Conservation (phyloP, 2,329 filamentous ascomycete genomes). For the Metarhizium guizhouense region DNA sequence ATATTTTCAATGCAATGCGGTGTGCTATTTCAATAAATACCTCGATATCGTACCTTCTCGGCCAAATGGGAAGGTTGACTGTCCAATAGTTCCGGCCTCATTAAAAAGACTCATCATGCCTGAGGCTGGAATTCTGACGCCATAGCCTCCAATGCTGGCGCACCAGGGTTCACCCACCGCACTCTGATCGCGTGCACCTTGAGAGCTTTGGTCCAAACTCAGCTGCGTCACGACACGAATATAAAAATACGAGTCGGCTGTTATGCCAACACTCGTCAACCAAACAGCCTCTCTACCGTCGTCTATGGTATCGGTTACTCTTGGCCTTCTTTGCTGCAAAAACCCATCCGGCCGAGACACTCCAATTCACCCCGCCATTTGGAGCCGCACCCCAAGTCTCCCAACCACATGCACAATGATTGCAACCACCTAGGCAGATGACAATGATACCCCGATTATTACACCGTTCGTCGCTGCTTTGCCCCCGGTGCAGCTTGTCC, state of each 20-base stretch:
- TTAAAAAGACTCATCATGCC: neutral
- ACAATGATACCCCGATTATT: constrained; percentile 29
- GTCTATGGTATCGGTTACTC: neutral
- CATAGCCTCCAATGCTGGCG: constrained; percentile 5
- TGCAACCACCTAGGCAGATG: neutral
- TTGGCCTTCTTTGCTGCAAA: neutral
- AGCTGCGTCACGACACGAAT: neutral
- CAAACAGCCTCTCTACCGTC: neutral
- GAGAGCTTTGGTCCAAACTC: neutral
- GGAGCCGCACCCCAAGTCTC: neutral
- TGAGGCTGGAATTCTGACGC: constrained; percentile 6
- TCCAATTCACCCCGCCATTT: neutral
- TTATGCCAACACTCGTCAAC: too few relatives aligned
- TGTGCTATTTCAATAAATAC: too few relatives aligned
- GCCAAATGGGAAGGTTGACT: too few relatives aligned
- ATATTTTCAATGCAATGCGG: too few relatives aligned
- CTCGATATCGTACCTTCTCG: too few relatives aligned
- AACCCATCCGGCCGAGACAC: neutral
- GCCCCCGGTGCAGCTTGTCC: constrained; percentile 19
- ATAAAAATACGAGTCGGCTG: too few relatives aligned
- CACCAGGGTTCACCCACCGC: neutral
- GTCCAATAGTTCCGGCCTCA: too few relatives aligned
- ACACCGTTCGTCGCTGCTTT: constrained; percentile 22
- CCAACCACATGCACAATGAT: neutral
- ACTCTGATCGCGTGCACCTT: neutral